Evolutionary conservation across 768 basidiomycete species (phyloP).

Genomic region (Termitomyces sp.): DNA sequence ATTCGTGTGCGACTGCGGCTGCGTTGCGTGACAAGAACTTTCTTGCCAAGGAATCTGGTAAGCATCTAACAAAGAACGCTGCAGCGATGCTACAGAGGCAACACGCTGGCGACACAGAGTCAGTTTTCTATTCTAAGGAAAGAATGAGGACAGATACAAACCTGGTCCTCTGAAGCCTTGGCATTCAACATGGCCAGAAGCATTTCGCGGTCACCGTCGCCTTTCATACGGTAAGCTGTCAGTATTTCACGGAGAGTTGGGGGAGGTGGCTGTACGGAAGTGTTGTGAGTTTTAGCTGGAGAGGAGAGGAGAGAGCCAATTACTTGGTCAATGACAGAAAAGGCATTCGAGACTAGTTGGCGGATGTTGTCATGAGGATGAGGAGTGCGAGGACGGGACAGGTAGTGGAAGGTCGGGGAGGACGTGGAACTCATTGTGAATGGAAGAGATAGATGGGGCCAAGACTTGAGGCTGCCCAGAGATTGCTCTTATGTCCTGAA

Average conservation of each 20-base stretch:
- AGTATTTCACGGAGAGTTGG: conserved; percentile 84
- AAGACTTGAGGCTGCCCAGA: conserved; percentile 33
- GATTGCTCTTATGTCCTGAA: conserved; percentile 40
- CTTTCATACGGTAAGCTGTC: conserved; percentile 75
- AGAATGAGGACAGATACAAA: conserved; percentile 25
- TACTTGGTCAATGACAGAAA: conserved; percentile 39
- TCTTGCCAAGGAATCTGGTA: conserved; percentile 29
- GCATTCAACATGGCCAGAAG: conserved; percentile 87
- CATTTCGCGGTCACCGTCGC: conserved; percentile 91
- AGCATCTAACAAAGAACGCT: conserved; percentile 65
- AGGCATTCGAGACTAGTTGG: conserved; percentile 32
- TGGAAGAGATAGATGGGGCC: conserved; percentile 29
- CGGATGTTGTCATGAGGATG: conserved; percentile 25
- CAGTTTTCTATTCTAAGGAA: not conserved
- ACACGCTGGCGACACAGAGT: conserved; percentile 45
- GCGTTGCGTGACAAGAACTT: conserved; percentile 15
- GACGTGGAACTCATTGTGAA: conserved; percentile 30
- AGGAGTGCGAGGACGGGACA: conserved; percentile 21
- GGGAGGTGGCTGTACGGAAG: conserved; percentile 56
- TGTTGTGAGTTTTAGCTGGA: conserved; percentile 9
- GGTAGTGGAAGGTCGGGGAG: conserved; percentile 25
- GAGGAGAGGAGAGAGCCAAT: not conserved
- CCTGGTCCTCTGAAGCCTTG: conserved; percentile 92
- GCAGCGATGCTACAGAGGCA: conserved; percentile 64
- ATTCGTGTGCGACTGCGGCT: conserved; percentile 20